Conservation (phyloP, 176 grass and related monocot genomes). For the Rhynchospora pubera region DNA sequence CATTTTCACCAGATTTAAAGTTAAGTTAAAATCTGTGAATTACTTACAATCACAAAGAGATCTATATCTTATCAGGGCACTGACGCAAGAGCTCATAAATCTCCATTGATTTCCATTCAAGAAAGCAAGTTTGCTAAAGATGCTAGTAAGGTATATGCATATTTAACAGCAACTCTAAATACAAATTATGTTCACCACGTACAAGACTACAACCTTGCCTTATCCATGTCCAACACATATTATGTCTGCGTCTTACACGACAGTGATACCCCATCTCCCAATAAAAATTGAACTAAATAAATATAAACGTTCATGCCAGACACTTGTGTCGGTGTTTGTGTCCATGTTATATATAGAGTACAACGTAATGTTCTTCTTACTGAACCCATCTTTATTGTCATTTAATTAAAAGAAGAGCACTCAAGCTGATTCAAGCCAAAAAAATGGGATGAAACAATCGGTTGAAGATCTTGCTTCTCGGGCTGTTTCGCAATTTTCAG, state of each 20-base stretch:
- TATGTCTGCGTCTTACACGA: no score
- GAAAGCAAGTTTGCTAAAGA: slow-evolving; percentile 1
- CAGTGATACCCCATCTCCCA: no score
- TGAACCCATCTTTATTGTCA: neutral
- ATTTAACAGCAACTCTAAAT: neutral
- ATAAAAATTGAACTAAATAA: no score
- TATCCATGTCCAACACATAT: no score
- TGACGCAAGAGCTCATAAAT: neutral
- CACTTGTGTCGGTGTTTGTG: no score
- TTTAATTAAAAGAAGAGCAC: slow-evolving; percentile 26
- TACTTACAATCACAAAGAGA: neutral
- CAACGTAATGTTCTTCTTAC: slow-evolving; percentile 3
- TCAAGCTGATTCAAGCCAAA: slow-evolving; percentile 32
- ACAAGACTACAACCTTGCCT: no score
- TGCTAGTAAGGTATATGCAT: slow-evolving; percentile 9
- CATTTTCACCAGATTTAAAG: neutral
- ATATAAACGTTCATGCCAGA: no score
- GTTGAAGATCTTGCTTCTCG: slow-evolving; percentile 70
- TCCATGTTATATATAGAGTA: no score
- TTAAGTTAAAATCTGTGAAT: neutral
- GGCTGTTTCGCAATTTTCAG: slow-evolving; percentile 61
- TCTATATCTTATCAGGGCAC: neutral
- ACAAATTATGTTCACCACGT: no score
- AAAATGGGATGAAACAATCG: slow-evolving; percentile 34
- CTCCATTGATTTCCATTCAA: slow-evolving; percentile 11